Conservation (phyloP, 2,329 filamentous ascomycete genomes). For the Diplodia sapinea region DNA sequence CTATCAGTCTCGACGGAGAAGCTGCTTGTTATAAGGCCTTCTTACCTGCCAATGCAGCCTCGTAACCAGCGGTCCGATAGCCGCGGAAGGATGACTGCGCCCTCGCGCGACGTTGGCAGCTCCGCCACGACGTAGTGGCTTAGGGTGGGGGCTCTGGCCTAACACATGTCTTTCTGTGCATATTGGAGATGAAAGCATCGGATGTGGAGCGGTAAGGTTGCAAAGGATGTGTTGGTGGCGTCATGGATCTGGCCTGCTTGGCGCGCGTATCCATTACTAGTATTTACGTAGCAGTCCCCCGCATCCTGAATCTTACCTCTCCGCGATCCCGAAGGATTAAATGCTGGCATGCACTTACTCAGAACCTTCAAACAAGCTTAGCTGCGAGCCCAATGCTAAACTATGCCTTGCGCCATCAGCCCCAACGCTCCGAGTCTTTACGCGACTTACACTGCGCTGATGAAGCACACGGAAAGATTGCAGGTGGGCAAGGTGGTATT, state of each 20-base stretch:
- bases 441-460: too few species aligned
- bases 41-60: constrained; percentile 33
- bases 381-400: too few species aligned
- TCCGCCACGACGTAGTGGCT: neutral
- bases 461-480: too few species aligned
- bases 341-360: too few species aligned
- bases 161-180: neutral
- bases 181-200: neutral
- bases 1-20: neutral
- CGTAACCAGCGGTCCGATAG: constrained; percentile 33
- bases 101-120: neutral
- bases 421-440: too few species aligned
- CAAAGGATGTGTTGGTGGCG: neutral
- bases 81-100: constrained; percentile 24
- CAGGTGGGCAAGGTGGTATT: too few species aligned
- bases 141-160: neutral
- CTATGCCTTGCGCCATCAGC: too few species aligned
- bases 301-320: too few species aligned
- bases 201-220: neutral
- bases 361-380: too few species aligned
- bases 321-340: too few species aligned
- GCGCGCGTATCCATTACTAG: too few species aligned
- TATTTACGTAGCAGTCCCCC: too few species aligned
- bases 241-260: neutral
- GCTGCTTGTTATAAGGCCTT: neutral